Evolutionary conservation across 2,329 filamentous ascomycete genomes (phyloP), one percentile per base, ranked within the genome.

Genomic region (Lanzia echinophila): DNA sequence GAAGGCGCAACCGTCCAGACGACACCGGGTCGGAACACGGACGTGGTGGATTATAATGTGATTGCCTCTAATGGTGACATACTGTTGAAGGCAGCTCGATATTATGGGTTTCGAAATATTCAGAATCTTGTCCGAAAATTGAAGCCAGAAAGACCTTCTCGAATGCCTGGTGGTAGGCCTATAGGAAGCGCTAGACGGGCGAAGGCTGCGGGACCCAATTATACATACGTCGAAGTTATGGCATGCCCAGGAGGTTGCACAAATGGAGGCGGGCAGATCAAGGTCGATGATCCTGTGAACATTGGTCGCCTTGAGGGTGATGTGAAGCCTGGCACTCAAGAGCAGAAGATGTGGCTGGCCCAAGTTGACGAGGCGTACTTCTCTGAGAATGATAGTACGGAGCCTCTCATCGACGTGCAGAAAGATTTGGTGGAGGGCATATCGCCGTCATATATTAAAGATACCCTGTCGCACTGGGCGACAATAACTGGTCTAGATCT

Each of bases 231-330:
- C 28, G 94, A 99, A 72, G 94, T 99, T 55, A 99, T 99, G 94
- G 94, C 94, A 13, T 99, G 94, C 70, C 94, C 94, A 0, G 94
- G 94, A n/a, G 94, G 94, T 3, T 99, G 94, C 73, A 99, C 94
- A 52, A 99, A 99, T 64, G 94, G 94, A 2, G 94, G 94, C 36
- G 94, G 94, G 1, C 94, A 99, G 73, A 85, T 99, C 68, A 96
- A 96, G 67, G 82, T 89, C 24, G 88, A 90, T 50, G 94, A 97
- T 68, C 82, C 87, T 6, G 73, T 82, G 12, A 71, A 85, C 10
- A 64, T 75, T 41, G 76, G 77, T 57, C 75, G 75, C 46, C 76
- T 72, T 58, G 71, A 73, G 2, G 61, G 74, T 13, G 68, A 70
- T 2, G 69, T 71, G 32, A 87, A 86, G 63, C 79, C 84, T 31